A percentile compares a stretch with the other conserved stretches of the same genome.
Conservation (phyloP, 805 yeast genomes). For the Myxozyma neotropica region DNA sequence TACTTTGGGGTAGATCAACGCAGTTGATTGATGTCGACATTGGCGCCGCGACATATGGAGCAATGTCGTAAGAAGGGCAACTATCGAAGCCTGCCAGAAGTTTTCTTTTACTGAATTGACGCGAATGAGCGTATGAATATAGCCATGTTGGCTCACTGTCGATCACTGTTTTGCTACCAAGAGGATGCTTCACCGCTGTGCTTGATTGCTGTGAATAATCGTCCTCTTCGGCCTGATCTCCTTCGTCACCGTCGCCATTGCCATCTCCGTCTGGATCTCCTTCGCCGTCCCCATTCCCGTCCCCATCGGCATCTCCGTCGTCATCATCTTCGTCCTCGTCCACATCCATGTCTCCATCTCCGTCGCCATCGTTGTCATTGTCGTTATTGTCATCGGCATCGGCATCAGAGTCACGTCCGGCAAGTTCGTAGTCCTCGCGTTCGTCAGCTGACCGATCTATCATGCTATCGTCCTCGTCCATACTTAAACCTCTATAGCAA, state of each 20-base stretch:
- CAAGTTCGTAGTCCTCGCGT: conserved; percentile 29
- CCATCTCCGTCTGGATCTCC: conserved; percentile 36
- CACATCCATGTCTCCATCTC: conserved; percentile 30
- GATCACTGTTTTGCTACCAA: conserved; percentile 21
- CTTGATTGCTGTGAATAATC: conserved; percentile 26
- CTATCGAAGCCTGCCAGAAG: conserved; percentile 50
- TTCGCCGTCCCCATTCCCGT: conserved; percentile 38
- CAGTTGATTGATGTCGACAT: conserved; percentile 78
- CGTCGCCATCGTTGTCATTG: conserved; percentile 38
- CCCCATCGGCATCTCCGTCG: conserved; percentile 39
- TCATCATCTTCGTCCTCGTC: conserved; percentile 37
- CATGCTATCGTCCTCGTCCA: conserved; percentile 40
- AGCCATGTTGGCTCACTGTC: conserved; percentile 35
- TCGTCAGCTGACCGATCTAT: conserved; percentile 34
- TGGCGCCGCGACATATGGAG: conserved; percentile 87
- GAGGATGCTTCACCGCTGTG: neutral
- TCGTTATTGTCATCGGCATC: conserved; percentile 37
- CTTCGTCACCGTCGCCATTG: conserved; percentile 33
- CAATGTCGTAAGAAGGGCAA: conserved; percentile 65
- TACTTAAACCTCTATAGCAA: neutral
- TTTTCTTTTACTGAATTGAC: conserved; percentile 25
- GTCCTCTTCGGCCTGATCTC: conserved; percentile 32
- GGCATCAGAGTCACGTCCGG: conserved; percentile 26
- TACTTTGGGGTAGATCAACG: conserved; percentile 73
- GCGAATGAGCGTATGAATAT: conserved; percentile 35